Conservation (phyloP, 192 early-diverging fungal genomes). For the Coemansia brasiliensis region DNA sequence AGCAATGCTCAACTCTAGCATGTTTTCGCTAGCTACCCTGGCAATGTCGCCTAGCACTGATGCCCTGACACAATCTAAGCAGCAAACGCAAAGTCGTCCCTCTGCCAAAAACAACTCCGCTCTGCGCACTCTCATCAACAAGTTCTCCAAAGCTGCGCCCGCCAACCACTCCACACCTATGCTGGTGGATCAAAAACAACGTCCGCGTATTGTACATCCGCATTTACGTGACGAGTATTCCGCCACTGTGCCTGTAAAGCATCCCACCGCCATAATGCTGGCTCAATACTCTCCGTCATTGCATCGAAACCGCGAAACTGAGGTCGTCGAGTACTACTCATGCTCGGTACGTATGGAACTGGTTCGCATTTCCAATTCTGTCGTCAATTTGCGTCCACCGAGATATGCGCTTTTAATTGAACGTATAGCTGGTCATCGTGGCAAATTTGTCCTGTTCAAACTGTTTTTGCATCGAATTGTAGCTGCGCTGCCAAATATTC, state of each 20-base stretch:
- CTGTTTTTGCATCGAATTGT: slow-evolving; percentile 41
- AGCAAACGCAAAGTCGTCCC: not conserved
- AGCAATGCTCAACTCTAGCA: slow-evolving; percentile 18
- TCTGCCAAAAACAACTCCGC: too few relatives aligned
- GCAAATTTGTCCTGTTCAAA: slow-evolving; percentile 36
- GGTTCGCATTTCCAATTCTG: slow-evolving; percentile 17
- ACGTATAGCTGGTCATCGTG: slow-evolving; percentile 44
- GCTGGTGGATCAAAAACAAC: not conserved
- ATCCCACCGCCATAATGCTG: slow-evolving; percentile 24
- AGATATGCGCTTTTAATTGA: slow-evolving; percentile 40
- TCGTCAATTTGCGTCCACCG: not conserved
- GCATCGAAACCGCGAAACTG: slow-evolving; percentile 40
- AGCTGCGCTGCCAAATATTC: slow-evolving; percentile 14
- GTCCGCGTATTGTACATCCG: slow-evolving; percentile 13
- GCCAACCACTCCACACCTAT: not conserved
- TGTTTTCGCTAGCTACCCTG: slow-evolving; percentile 18
- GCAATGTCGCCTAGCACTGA: too few relatives aligned
- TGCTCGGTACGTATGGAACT: slow-evolving; percentile 49
- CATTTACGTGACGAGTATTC: slow-evolving; percentile 5
- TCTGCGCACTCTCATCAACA: too few relatives aligned
- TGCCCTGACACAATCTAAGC: not conserved
- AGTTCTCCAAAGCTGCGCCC: not conserved
- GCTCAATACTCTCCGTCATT: slow-evolving; percentile 55
- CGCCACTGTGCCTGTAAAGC: slow-evolving; percentile 29
- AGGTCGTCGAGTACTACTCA: slow-evolving; percentile 52